phyloP scores from a whole-genome alignment of 2,329 filamentous ascomycete genomes.

The Xylaria sp. region DNA sequence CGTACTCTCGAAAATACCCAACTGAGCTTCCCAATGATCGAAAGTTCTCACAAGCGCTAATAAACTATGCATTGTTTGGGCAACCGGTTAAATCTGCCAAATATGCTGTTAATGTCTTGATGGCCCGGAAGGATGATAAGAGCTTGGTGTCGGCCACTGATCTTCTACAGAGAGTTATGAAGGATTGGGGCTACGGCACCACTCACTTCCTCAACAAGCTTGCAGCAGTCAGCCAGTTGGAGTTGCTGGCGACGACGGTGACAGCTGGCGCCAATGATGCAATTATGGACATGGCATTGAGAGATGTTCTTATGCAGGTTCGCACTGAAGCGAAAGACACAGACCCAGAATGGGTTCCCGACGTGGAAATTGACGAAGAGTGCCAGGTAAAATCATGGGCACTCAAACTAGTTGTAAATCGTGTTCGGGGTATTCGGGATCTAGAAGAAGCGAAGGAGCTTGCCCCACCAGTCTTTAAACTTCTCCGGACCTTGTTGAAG shows the following conservation, averaged over 20 bases:
- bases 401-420: slow-evolving; percentile 86
- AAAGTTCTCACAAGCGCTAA: slow-evolving; percentile 82
- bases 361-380: slow-evolving; percentile 78
- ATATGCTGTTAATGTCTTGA: slow-evolving; percentile 90
- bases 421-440: slow-evolving; percentile 71
- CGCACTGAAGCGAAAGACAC: slow-evolving; percentile 68
- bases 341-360: slow-evolving; percentile 73
- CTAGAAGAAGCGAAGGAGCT: slow-evolving; percentile 64
- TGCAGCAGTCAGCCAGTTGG: slow-evolving; percentile 77
- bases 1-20: slow-evolving; percentile 87
- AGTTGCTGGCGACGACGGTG: slow-evolving; percentile 77
- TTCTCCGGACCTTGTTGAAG: slow-evolving; percentile 79
- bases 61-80: slow-evolving; percentile 84
- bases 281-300: slow-evolving; percentile 81
- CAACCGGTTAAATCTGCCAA: slow-evolving; percentile 86
- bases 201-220: slow-evolving; percentile 81
- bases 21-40: slow-evolving; percentile 83
- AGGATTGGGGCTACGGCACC: slow-evolving; percentile 77
- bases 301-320: slow-evolving; percentile 77
- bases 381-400: slow-evolving; percentile 85
- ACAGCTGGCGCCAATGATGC: slow-evolving; percentile 77
- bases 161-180: slow-evolving; percentile 78
- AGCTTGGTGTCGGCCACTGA: slow-evolving; percentile 85
- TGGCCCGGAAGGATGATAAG: slow-evolving; percentile 78
- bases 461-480: slow-evolving; percentile 76